These are phyloP conservation scores for Agaricus sinodeliciosus DNA, from an alignment of 768 basidiomycete genomes.

Conservation along the genomic window DNA sequence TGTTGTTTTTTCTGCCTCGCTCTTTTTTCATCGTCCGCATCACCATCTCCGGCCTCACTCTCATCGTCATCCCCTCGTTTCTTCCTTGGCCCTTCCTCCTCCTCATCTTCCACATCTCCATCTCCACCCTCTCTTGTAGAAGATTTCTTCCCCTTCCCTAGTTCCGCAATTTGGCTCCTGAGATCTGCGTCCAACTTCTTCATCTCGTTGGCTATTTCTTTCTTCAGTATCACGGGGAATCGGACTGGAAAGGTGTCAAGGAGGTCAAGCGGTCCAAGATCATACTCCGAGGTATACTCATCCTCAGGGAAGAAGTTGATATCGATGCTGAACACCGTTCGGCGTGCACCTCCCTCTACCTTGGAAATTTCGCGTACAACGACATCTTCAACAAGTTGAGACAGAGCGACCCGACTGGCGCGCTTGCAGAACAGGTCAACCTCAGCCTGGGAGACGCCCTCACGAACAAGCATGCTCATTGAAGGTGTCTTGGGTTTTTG, in stretches of 20 bases:
- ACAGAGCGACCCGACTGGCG: constrained; percentile 77
- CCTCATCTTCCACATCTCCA: constrained; percentile 52
- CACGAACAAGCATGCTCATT: constrained; percentile 77
- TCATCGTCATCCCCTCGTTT: constrained; percentile 52
- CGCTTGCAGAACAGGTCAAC: constrained; percentile 82
- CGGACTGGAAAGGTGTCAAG: constrained; percentile 61
- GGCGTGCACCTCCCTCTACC: constrained; percentile 59
- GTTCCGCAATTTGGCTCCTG: constrained; percentile 69
- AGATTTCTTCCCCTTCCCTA: constrained; percentile 72
- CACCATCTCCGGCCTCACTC: constrained; percentile 77
- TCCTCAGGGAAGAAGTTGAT: constrained; percentile 81
- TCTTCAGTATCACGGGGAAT: constrained; percentile 78
- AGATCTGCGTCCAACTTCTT: constrained; percentile 77
- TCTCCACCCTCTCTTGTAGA: constrained; percentile 40
- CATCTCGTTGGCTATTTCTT: constrained; percentile 82
- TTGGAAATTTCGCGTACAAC: constrained; percentile 73
- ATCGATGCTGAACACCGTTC: constrained; percentile 73
- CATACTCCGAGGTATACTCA: constrained; percentile 83
- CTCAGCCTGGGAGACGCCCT: constrained; percentile 43
- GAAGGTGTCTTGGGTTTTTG: constrained; percentile 95
- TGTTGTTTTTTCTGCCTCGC: constrained; percentile 66
- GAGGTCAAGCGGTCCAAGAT: constrained; percentile 66
- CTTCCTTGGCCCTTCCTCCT: constrained; percentile 26
- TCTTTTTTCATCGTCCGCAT: constrained; percentile 74
- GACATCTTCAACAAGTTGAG: constrained; percentile 82